Base-by-base conservation (phyloP, 148 eudicot genomes). In the Rhododendron vialii region DNA sequence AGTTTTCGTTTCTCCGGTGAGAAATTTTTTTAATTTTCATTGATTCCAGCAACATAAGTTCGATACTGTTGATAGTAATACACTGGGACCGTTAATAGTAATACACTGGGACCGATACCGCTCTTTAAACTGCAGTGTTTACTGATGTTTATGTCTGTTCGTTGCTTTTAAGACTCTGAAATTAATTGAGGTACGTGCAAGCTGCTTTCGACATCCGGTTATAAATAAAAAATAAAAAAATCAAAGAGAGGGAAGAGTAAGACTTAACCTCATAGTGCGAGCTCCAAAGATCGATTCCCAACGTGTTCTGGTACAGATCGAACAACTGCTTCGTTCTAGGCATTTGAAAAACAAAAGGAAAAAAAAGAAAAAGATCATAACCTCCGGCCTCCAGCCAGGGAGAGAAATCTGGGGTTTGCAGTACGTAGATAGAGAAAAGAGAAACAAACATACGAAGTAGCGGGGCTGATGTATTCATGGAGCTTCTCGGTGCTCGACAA, bases 381-480 rank as follows among this genome's bases (percentile, higher is more conserved):
- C 13, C 73, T 15, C 24, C 30, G 30, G 30, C 30, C 45, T 41
- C 7, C 7, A 1, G 50, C 22, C 20, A 11, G 26, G 48, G 65
- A 55, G 45, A 50, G 47, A 87, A 76, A 18, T 7, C 47, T 17
- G 41, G 80, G 80, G 81, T 24, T 43, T 78, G 9, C 10, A 81
- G 22, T n/a, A 85, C n/a, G 35, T 45, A 74, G 4, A 41, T n/a
- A 36, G 6, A 48, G 18, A 14, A 63, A 18, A 30, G 63, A 53
- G 24, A 17, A 8, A 8, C 22, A 51, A 1, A 86, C 86, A 3
- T 89, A 96, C 98, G 98, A 78, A 77, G 82, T 36, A 9, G 86
- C 73, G 33, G 98, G 97, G 81, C 93, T 94, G 85, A 89, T 90
- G 87, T 77, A 94, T 41, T 96, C 96, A 83, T 95, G 98, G 88